Evolutionary conservation across 2,329 filamentous ascomycete species (phyloP), one percentile per base, ranked within the genome.

Genomic region (Penicillium sp.): DNA sequence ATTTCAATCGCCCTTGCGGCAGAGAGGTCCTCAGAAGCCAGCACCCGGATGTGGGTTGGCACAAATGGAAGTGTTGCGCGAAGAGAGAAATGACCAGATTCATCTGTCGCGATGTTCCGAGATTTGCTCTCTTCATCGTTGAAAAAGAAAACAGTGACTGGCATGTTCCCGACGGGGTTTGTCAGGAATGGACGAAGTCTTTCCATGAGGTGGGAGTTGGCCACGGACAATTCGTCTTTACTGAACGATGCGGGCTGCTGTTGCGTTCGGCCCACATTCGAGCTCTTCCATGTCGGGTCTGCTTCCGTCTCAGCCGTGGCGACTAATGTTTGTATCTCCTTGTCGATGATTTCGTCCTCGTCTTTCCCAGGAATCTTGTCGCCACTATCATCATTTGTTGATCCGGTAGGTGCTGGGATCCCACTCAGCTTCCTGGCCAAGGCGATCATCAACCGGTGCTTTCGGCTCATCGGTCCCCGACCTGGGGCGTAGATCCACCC

Each of bases 401-500:
- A 51, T 33, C 70, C 58, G 46, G 69, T 77, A 0, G 88, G 86
- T 3, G 85, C 81, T 27, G 90, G 86, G 30, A 99, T 83, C 0
- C 93, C 93, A 60, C 90, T 95, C 35, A 99, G 74, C 62, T 93
- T 87, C 45, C 91, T 80, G 12, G 92, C 92, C 19, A 97, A 77
- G 0, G 91, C 89, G 46, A 99, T 83, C 61, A 96, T 77, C 53
- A 97, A 77, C 31, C 93, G 81, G 63, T 96, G 95, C 63, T 89
- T 89, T 59, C 91, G 81, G 22, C 82, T 92, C 80, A 96, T 84
- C 3, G 89, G 90, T 0, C 89, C 90, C 57, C 79, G 80, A 62
- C 92, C 88, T 14, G 92, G 92, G 33, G 84, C 83, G 69, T 95
- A 99, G 43, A 97, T 81, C 93, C 95, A 99, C 12, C 93, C 93